Percentiles rank a stretch among this genome's conserved stretches.
phyloP scores from a whole-genome alignment of 495 filamentous ascomycete genomes.

The Annulohypoxylon stygium region DNA sequence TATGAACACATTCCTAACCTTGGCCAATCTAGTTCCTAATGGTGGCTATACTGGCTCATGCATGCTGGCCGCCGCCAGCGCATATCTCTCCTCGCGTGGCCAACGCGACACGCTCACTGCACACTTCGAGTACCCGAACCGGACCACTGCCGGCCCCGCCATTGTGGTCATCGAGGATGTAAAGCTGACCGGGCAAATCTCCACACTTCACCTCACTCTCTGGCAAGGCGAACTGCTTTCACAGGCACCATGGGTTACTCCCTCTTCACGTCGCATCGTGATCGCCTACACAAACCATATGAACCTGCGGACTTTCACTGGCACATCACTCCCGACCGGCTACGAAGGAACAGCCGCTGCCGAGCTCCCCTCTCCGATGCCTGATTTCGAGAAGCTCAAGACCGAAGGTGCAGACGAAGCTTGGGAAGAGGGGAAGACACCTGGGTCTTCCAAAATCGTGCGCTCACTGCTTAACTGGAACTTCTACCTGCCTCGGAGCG shows the following conservation, averaged over 20 bases:
- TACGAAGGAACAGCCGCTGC: conserved; percentile 62
- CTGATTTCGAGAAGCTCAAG: conserved; percentile 56
- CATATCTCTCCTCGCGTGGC: conserved; percentile 71
- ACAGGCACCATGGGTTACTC: conserved; percentile 50
- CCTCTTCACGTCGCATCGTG: conserved; percentile 41
- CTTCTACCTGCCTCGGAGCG: conserved; percentile 67
- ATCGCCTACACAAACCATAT: conserved; percentile 77
- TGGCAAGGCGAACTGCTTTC: conserved; percentile 53
- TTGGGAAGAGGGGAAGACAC: conserved; percentile 56
- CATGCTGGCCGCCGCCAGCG: conserved; percentile 70
- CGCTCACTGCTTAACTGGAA: conserved; percentile 67
- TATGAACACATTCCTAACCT: neutral
- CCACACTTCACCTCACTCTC: conserved; percentile 77
- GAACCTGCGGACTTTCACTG: conserved; percentile 69
- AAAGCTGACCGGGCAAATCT: conserved; percentile 78
- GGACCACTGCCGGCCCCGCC: conserved; percentile 73
- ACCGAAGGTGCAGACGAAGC: conserved; percentile 54
- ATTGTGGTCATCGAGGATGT: conserved; percentile 74
- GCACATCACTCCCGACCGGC: conserved; percentile 66
- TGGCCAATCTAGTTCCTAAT: conserved; percentile 73
- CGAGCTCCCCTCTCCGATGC: conserved; percentile 50
- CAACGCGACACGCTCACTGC: conserved; percentile 74
- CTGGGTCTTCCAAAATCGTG: conserved; percentile 62
- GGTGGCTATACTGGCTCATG: conserved; percentile 79
- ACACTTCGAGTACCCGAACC: conserved; percentile 80